Percentiles rank a stretch among this genome's conserved stretches.
These are phyloP conservation scores for Globisporangium lucens DNA, from an alignment of 352 stramenopile genomes.

Conservation along the genomic window DNA sequence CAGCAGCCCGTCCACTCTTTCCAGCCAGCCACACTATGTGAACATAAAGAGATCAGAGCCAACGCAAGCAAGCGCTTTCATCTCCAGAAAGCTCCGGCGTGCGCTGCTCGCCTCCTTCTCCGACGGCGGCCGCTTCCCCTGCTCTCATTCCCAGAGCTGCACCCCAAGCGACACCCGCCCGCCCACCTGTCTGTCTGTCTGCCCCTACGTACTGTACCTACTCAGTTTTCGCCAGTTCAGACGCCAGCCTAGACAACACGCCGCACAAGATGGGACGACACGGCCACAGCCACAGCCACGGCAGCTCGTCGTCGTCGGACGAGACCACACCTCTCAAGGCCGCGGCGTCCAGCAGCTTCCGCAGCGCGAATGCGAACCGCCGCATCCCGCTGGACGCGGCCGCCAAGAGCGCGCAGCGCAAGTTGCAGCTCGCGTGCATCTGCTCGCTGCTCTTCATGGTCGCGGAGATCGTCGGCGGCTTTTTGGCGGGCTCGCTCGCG, in stretches of 20 bases:
- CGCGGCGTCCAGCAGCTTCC: conserved; percentile 15
- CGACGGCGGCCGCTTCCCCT: neutral
- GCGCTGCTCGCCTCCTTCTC: neutral
- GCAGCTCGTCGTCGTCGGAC: conserved; percentile 28
- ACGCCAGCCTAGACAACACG: neutral
- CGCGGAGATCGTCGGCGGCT: conserved; percentile 94
- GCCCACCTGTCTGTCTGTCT: neutral
- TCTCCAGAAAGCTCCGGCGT: neutral
- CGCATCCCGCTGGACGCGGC: conserved; percentile 54
- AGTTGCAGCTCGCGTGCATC: conserved; percentile 59
- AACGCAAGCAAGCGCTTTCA: neutral
- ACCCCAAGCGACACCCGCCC: neutral
- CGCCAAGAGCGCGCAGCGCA: conserved; percentile 56
- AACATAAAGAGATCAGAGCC: neutral
- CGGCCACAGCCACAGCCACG: conserved; percentile 18
- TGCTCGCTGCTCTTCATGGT: conserved; percentile 93
- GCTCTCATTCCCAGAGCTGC: neutral
- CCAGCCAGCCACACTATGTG: too few relatives aligned
- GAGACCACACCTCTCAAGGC: conserved; percentile 60
- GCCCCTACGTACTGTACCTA: neutral
- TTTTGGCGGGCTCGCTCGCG: conserved; percentile 90
- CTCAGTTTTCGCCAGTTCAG: neutral
- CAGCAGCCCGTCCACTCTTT: neutral
- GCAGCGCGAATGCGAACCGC: conserved; percentile 16
- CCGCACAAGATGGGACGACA: conserved; percentile 1